Evolutionary conservation across 257 asterid genomes (phyloP), one percentile per base, ranked within the genome.

Genomic region (Solanum gandarillasii): DNA sequence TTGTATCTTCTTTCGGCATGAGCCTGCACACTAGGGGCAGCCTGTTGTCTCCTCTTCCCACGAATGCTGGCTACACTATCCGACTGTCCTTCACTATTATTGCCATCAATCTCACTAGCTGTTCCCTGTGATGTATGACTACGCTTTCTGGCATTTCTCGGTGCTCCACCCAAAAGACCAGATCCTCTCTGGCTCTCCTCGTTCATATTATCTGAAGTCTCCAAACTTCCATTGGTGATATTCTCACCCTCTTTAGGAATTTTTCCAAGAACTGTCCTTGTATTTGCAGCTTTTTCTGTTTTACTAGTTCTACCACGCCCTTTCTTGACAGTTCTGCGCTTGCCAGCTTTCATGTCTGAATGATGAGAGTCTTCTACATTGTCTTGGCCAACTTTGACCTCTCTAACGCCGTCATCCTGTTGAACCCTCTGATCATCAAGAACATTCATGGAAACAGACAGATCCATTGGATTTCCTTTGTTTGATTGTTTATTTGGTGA

Each of bases 1-100:
- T 97, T 95, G 95, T 97, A 97, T 52, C 98, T 95, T 71, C 91
- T 94, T 91, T 93, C 97, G 79, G 88, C 95, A 88, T 87, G 71
- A 87, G 73, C 87, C 88, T 90, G 95, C 25, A 91, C 95, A 85
- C 91, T 87, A 21, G 90, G 91, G 78, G 88, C 91, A 87, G 89
- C 93, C 85, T 90, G 93, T 79, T 93, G 98, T 67, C 95, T 93
- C 93, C 98, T 94, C 93, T 87, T 96, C 83, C 94, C 94, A 23
- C 92, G 96, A 79, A 89, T 93, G 85, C 94, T 93, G 86, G 91
- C 85, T 52, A 92, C 86, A 88, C 96, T 91, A 88, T 92, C 98
- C 1, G 98, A 95, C 38, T 91, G 93, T 84, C 93, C 98, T 93
- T 92, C 95, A 86, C 94, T 93, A 65, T 90, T 91, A 89, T 84